A percentile compares a stretch with the other conserved stretches of the same genome.
phyloP scores from a whole-genome alignment of 106 monocot genomes.

The Acorus gramineus region DNA sequence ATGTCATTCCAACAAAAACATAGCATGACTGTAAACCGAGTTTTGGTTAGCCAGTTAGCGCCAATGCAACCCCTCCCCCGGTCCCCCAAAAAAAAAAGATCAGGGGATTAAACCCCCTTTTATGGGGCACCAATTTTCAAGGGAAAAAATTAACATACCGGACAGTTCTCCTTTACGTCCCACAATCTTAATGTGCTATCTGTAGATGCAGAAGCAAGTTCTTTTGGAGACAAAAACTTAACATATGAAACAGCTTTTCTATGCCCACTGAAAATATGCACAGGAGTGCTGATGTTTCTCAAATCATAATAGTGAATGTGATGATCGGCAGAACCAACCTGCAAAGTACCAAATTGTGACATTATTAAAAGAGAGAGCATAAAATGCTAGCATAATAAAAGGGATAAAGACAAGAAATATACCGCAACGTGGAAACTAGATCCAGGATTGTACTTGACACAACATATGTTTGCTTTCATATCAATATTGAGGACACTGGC shows the following conservation, averaged over 20 bases:
- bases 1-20: no score
- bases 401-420: constrained; percentile 10
- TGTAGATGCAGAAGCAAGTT: constrained; percentile 93
- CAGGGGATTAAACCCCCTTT: no score
- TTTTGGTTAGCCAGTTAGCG: no score
- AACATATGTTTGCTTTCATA: constrained; percentile 98
- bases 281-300: constrained; percentile 72
- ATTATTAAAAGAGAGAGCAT: background rate
- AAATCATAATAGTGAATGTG: constrained; percentile 95
- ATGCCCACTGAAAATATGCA: constrained; percentile 78
- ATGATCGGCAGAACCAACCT: constrained; percentile 98
- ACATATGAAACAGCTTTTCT: constrained; percentile 95
- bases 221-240: constrained; percentile 82
- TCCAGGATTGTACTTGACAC: constrained; percentile 98
- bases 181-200: constrained; percentile 89
- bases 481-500: constrained; percentile 88
- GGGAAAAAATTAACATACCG: constrained; percentile 22
- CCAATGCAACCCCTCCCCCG: no score
- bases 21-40: no score
- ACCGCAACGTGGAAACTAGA: constrained; percentile 81
- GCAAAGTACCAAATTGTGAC: constrained; percentile 8
- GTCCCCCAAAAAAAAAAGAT: no score
- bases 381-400: background rate
- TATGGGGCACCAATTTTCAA: no score
- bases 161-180: constrained; percentile 82